Evolutionary conservation across 768 basidiomycete species (phyloP), one percentile per base, ranked within the genome.

Genomic region (Leccinum arenicola): DNA sequence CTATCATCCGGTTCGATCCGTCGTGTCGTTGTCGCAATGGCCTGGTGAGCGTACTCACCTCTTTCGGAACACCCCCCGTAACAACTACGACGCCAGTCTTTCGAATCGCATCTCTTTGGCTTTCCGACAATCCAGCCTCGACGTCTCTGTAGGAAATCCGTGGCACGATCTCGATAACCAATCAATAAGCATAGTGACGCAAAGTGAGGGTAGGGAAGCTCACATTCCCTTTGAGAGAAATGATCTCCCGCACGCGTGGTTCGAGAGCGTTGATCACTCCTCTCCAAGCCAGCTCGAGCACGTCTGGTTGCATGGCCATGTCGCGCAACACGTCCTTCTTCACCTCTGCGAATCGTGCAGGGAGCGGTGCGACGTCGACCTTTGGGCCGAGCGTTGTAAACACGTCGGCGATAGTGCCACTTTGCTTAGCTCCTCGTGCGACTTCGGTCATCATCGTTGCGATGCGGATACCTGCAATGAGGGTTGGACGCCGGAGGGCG

Each of bases 321-420:
- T 84, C 81, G 9, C 61, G 71, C 72, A 80, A 82, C 0, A 90
- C 59, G 27, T 72, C 68, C 59, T 78, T 79, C 75, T 93, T 92
- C 25, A 92, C 70, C 6, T 80, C 77, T 0, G 78, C 64, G 60
- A 89, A 91, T 0, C 88, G 79, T 8, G 74, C 65, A 0, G 87
- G 87, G 5, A 89, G 78, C 5, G 69, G 70, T 1, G 70, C 70
- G 5, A 70, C 70, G 1, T 73, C 64, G 43, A 74, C 71, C 27
- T 75, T 76, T 2, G 74, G 74, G 2, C 74, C 73, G 8, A 82
- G 73, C 3, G 79, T 79, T 0, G 77, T 73, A 60, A 83, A 84
- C 25, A 82, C 75, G 31, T 75, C 73, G 21, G 77, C 77, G 43
- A 85, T 82, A 21, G 76, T 71, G n/a, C 74, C 79, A 47, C 71